Conservation (phyloP, 2,329 filamentous ascomycete genomes). For the Epichloe hybrida region DNA sequence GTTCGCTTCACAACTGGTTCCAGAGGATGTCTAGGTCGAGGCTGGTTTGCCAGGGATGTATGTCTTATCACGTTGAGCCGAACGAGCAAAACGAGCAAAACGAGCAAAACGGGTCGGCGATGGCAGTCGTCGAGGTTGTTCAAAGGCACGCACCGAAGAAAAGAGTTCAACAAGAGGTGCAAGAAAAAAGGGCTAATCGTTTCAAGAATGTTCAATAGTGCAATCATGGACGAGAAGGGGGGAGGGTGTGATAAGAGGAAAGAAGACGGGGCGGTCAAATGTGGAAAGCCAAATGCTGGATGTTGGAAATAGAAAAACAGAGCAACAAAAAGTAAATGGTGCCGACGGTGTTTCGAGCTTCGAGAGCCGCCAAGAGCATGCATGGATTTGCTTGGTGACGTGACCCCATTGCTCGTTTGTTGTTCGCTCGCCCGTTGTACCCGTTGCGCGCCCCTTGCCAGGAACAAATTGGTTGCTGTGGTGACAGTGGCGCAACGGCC, state of each 20-base stretch:
- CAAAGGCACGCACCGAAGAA: background rate
- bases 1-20: background rate
- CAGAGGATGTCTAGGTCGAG: background rate
- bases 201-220: constrained; percentile 5
- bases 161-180: background rate
- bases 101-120: background rate
- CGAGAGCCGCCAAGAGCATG: background rate
- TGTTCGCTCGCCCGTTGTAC: constrained; percentile 3
- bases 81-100: background rate
- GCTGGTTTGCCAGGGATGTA: background rate
- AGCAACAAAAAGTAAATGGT: background rate
- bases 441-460: background rate
- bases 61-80: background rate
- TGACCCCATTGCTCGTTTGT: constrained; percentile 7
- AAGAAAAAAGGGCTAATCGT: constrained; percentile 6
- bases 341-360: background rate
- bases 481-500: background rate
- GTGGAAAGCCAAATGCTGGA: background rate
- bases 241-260: background rate
- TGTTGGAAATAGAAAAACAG: background rate
- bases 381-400: constrained; percentile 2
- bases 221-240: background rate
- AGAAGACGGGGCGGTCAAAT: background rate
- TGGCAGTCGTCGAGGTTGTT: background rate
- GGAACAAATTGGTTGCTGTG: constrained; percentile 1